Evolutionary conservation across 495 filamentous ascomycete species (phyloP).

Genomic region (Penicillium arizonense): DNA sequence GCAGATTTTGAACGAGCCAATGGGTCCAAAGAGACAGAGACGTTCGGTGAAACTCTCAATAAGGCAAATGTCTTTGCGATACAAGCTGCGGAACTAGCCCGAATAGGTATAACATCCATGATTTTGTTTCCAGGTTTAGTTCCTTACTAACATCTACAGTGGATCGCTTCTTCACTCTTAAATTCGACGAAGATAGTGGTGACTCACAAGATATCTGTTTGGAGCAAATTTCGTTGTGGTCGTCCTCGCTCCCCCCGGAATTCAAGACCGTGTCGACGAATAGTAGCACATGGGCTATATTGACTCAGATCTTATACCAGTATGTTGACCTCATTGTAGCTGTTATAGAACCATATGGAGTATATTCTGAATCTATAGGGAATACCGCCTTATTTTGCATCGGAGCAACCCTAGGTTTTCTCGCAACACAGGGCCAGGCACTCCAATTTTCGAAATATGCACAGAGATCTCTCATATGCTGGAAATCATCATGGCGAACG

Average conservation of each 20-base stretch:
- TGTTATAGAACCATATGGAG: no score
- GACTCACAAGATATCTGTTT: conserved; percentile 13
- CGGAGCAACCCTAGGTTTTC: conserved; percentile 12
- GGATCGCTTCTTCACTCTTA: conserved; percentile 11
- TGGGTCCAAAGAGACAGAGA: background rate
- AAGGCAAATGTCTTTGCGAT: conserved; percentile 2
- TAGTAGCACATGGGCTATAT: conserved; percentile 9
- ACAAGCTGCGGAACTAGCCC: conserved; percentile 7
- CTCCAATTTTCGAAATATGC: conserved; percentile 10
- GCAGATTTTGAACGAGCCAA: conserved; percentile 2
- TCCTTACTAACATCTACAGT: conserved; percentile 2
- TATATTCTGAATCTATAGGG: background rate
- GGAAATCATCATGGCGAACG: conserved; percentile 3
- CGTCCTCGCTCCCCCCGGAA: background rate
- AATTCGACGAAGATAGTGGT: conserved; percentile 7
- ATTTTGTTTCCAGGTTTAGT: background rate
- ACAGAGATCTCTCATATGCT: conserved; percentile 9
- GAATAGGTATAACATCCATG: conserved; percentile 3
- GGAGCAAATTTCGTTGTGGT: conserved; percentile 9
- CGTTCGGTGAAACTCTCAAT: background rate
- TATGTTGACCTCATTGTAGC: background rate
- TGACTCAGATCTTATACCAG: conserved; percentile 12
- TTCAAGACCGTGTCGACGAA: background rate
- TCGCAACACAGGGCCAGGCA: conserved; percentile 1
- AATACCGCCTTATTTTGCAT: conserved; percentile 9